Conservation (phyloP, 106 monocot genomes). For the Allium cepa region DNA sequence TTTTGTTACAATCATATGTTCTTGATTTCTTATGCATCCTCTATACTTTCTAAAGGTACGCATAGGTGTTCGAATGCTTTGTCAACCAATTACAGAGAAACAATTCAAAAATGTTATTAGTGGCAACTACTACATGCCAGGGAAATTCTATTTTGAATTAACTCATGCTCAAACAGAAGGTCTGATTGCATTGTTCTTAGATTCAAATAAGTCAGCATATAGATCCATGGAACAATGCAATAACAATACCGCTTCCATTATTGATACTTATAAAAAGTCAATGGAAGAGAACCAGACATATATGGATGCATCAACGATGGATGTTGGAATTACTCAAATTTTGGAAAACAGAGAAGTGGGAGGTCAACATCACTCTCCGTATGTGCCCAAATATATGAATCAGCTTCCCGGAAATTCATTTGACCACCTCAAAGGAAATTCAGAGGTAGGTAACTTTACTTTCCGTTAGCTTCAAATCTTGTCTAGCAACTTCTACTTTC, state of each 20-base stretch:
- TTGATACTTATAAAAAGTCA: conserved; percentile 3
- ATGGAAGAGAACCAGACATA: background rate
- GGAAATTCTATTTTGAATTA: conserved; percentile 60
- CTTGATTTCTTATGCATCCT: background rate
- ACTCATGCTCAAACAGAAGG: conserved; percentile 36
- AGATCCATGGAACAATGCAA: conserved; percentile 5
- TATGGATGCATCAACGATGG: background rate
- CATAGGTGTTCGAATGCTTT: conserved; percentile 27
- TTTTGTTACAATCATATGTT: no score
- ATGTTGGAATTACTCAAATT: background rate
- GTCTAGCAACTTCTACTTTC: background rate
- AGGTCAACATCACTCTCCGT: conserved; percentile 4
- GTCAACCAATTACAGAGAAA: conserved; percentile 42
- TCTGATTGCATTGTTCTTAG: conserved; percentile 32
- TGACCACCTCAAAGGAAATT: background rate
- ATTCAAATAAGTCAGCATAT: conserved; percentile 6
- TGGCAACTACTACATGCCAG: conserved; percentile 46
- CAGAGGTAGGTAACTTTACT: conserved; percentile 15
- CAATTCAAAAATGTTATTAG: conserved; percentile 33
- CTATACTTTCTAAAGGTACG: conserved; percentile 31
- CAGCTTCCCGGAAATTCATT: conserved; percentile 3
- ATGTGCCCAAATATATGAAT: background rate
- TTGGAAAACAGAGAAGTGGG: conserved; percentile 3
- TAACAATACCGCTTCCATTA: background rate
- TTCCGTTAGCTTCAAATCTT: no score